phyloP scores from a whole-genome alignment of 768 basidiomycete species.

The Russula sp. region DNA sequence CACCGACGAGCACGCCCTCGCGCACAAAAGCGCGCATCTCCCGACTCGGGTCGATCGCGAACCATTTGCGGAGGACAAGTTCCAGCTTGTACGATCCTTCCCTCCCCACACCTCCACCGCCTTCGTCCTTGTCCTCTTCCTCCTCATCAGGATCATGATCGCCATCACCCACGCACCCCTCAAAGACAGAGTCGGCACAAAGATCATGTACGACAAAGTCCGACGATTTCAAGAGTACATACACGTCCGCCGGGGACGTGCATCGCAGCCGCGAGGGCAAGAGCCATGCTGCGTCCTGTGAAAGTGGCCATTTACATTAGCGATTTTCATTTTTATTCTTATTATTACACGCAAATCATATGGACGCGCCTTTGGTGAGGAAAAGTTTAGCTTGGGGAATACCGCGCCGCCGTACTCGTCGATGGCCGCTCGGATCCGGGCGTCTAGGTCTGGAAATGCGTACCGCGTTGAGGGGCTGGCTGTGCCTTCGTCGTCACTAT shows the following conservation, averaged over 20 bases:
- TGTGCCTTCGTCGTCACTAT: constrained; percentile 36
- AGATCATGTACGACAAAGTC: constrained; percentile 85
- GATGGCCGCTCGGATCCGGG: constrained; percentile 58
- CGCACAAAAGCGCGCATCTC: constrained; percentile 92
- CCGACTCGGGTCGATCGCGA: constrained; percentile 71
- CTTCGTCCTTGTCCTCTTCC: not conserved
- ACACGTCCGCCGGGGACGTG: constrained; percentile 82
- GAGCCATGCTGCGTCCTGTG: constrained; percentile 90
- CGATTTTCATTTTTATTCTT: not conserved
- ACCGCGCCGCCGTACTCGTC: constrained; percentile 67
- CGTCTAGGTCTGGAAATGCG: constrained; percentile 79
- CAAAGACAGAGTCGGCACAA: constrained; percentile 52
- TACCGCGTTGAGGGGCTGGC: constrained; percentile 31
- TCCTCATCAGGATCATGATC: not conserved
- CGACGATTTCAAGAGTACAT: constrained; percentile 86
- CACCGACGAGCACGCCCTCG: constrained; percentile 63
- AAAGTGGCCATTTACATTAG: too few species aligned
- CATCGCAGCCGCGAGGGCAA: constrained; percentile 83
- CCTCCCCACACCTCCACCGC: not conserved
- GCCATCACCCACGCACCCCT: constrained; percentile 39
- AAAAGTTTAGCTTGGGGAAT: constrained; percentile 96
- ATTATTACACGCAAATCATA: not conserved
- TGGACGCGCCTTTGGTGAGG: constrained; percentile 71
- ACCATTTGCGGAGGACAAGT: constrained; percentile 87
- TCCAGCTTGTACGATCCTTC: constrained; percentile 53